Base-by-base conservation (phyloP, 257 asterid genomes). In the Orobanche coerulescens region DNA sequence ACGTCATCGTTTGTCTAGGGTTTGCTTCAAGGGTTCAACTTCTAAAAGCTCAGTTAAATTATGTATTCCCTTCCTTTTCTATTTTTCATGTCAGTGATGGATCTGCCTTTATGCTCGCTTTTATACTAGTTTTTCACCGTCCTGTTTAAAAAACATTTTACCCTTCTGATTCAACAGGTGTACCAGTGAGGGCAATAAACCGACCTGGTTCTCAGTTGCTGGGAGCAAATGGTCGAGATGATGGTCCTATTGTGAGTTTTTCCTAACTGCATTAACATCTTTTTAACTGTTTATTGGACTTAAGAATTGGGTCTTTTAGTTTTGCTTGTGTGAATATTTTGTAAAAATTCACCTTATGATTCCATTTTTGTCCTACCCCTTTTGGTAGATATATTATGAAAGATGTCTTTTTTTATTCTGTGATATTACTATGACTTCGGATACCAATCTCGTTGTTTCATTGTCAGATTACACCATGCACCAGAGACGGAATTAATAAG, bases 151-250 rank as follows among this genome's bases (percentile, higher is more conserved):
- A 11, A 58, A 53, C 50, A 22, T 61, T 18, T 55, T 58, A 28
- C 39, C 18, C 54, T 71, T 65, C 60, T 71, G 57, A 66, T 69
- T 69, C 67, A 36, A 70, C 81, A 93, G 97, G 94, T 78, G 76
- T 86, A 72, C 81, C 96, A 2, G 89, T 89, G 73, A 85, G 95
- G 48, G 95, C 91, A 22, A 86, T 86, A 67, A 88, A 86, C 73
- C 79, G 97, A 79, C 97, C 97, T 43, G 94, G 94, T 39, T 81
- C 95, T 7, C 96, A 86, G 77, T 66, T 84, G 76, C 78, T 88
- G 36, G 98, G 97, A 62, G 87, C 91, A 51, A 89, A 86, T 81
- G 98, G 95, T 67, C 89, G 98, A 69, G 98, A 93, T 84, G 98
- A 93, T 76, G 98, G 98, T 16, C 89, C 87, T 60, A 58, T 81